Conservation (phyloP, 1,284 basidiomycete genomes). For the Trametes polyzona region DNA sequence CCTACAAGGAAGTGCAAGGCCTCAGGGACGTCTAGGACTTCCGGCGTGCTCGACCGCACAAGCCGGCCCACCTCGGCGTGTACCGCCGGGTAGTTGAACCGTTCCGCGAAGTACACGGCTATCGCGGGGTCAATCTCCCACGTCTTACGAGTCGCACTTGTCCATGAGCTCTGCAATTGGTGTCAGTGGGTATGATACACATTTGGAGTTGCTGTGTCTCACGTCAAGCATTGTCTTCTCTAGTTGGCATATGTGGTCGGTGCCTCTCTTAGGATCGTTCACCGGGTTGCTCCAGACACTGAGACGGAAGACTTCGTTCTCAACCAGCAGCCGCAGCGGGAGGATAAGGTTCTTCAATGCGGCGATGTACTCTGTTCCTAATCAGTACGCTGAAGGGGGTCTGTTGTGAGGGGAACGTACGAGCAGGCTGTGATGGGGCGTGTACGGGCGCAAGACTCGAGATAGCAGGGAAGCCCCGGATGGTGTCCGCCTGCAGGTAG, state of each 20-base stretch:
- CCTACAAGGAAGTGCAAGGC: slow-evolving; percentile 84
- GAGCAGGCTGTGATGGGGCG: slow-evolving; percentile 45
- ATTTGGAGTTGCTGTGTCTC: slow-evolving; percentile 21
- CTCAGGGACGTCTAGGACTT: slow-evolving; percentile 78
- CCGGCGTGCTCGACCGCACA: slow-evolving; percentile 74
- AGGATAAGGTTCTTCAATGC: slow-evolving; percentile 58
- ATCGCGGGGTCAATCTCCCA: slow-evolving; percentile 89
- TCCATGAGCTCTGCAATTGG: slow-evolving; percentile 67
- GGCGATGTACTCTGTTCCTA: slow-evolving; percentile 54
- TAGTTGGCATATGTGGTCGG: slow-evolving; percentile 58
- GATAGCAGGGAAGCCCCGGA: slow-evolving; percentile 66
- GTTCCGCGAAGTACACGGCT: slow-evolving; percentile 82
- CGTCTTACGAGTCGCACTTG: slow-evolving; percentile 66
- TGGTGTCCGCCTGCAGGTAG: slow-evolving; percentile 75
- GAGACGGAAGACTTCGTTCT: slow-evolving; percentile 88
- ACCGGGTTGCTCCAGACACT: slow-evolving; percentile 92
- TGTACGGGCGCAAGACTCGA: slow-evolving; percentile 71
- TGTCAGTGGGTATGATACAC: slow-evolving; percentile 7
- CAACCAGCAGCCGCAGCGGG: slow-evolving; percentile 82
- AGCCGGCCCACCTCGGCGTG: slow-evolving; percentile 76
- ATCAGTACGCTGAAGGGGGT: background rate
- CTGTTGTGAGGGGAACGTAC: slow-evolving; percentile 40
- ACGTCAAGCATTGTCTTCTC: slow-evolving; percentile 69
- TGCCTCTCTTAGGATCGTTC: slow-evolving; percentile 72
- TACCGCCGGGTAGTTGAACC: slow-evolving; percentile 75